These are phyloP conservation scores for Hygrocybe coccinea DNA, from an alignment of 768 basidiomycete genomes.

Conservation along the genomic window DNA sequence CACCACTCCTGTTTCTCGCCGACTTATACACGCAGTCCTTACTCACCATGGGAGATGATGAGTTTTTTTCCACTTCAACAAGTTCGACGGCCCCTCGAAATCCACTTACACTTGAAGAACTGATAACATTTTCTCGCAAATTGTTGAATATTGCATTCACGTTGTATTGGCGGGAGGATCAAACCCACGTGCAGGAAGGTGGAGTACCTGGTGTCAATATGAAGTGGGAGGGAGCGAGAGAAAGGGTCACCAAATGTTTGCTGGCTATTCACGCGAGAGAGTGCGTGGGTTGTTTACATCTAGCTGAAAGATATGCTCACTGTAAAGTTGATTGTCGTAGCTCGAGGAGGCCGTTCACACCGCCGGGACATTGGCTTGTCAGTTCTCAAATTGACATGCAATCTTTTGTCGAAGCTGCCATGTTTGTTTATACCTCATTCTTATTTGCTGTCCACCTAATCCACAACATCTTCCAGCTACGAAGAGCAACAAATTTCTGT, in stretches of 20 bases:
- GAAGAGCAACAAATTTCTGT: constrained; percentile 58
- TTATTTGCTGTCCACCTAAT: background rate
- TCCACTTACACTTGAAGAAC: constrained; percentile 78
- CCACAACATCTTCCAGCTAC: constrained; percentile 35
- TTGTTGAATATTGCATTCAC: constrained; percentile 81
- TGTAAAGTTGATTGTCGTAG: constrained; percentile 36
- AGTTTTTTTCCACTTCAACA: constrained; percentile 66
- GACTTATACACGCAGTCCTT: constrained; percentile 82
- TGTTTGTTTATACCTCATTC: constrained; percentile 42
- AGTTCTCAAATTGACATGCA: constrained; percentile 42
- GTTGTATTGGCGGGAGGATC: constrained; percentile 50
- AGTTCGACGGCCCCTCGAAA: constrained; percentile 46
- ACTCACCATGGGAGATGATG: constrained; percentile 92
- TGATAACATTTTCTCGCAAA: constrained; percentile 67
- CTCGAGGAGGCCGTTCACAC: constrained; percentile 79
- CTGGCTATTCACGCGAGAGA: constrained; percentile 84
- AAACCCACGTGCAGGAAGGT: constrained; percentile 21
- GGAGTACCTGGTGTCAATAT: constrained; percentile 33
- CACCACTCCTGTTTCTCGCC: constrained; percentile 68
- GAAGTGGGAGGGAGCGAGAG: constrained; percentile 67
- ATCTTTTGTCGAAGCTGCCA: constrained; percentile 81
- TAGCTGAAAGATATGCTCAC: constrained; percentile 7
- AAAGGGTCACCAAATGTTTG: constrained; percentile 72
- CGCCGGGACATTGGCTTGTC: constrained; percentile 80
- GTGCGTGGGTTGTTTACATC: constrained; percentile 41